Evolutionary conservation across 192 early-diverging fungal species (phyloP).

Genomic region (Thamnidium elegans): DNA sequence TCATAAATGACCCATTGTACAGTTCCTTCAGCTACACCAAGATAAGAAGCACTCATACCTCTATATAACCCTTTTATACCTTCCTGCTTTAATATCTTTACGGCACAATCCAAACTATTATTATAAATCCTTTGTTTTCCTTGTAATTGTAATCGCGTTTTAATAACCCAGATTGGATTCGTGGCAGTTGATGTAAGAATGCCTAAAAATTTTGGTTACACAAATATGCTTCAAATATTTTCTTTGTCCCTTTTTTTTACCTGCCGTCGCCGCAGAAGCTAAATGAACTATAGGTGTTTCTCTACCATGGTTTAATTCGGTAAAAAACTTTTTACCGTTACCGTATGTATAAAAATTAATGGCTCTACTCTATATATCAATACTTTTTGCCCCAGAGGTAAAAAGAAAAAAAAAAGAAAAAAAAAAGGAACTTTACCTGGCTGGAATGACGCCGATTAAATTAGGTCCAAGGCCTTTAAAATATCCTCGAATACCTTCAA

Average conservation of each 20-base stretch:
- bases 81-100: conserved; percentile 69
- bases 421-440: conserved; percentile 52
- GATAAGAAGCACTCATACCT: conserved; percentile 86
- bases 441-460: conserved; percentile 90
- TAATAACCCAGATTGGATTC: conserved; percentile 97
- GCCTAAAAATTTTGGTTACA: conserved; percentile 43
- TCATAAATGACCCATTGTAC: conserved; percentile 98
- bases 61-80: conserved; percentile 84
- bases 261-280: conserved; percentile 48
- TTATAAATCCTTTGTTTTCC: conserved; percentile 51
- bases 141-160: conserved; percentile 93
- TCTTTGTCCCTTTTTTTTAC: neutral
- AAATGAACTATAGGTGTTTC: conserved; percentile 83
- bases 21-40: conserved; percentile 85
- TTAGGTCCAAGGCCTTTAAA: conserved; percentile 97
- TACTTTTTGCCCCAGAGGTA: neutral
- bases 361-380: conserved; percentile 46
- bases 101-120: conserved; percentile 77
- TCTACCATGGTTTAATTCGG: conserved; percentile 68
- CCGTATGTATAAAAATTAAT: conserved; percentile 95
- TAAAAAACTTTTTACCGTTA: conserved; percentile 79
- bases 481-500: conserved; percentile 80
- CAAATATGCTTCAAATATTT: conserved; percentile 26
- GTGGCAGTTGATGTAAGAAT: conserved; percentile 79
- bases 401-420: conserved; percentile 1